These are phyloP conservation scores for Colletotrichum nymphaeae DNA, from an alignment of 2,329 filamentous ascomycete species.

Conservation along the genomic window DNA sequence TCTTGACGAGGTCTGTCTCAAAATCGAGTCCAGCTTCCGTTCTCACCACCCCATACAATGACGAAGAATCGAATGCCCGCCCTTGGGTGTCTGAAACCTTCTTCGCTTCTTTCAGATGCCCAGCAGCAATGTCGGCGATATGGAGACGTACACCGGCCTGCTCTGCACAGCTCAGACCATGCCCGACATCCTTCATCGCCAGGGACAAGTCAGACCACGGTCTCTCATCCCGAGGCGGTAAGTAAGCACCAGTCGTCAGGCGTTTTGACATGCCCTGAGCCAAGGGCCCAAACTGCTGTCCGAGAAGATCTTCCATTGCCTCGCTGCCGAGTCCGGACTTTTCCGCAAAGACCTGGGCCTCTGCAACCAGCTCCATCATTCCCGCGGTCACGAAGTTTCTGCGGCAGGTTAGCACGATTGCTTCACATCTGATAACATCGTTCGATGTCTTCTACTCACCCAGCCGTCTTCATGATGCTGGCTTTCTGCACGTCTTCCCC, in stretches of 20 bases:
- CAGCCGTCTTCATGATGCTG: slow-evolving; percentile 59
- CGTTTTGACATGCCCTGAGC: slow-evolving; percentile 50
- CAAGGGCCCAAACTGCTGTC: slow-evolving; percentile 51
- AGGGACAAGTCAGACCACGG: slow-evolving; percentile 61
- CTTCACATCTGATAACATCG: too few relatives aligned
- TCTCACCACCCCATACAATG: slow-evolving; percentile 61
- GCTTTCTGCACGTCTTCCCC: slow-evolving; percentile 56
- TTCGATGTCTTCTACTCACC: slow-evolving; percentile 41
- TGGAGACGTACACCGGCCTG: slow-evolving; percentile 51
- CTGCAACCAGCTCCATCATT: slow-evolving; percentile 60
- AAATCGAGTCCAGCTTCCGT: slow-evolving; percentile 55
- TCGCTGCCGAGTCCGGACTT: slow-evolving; percentile 53
- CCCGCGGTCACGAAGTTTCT: slow-evolving; percentile 62
- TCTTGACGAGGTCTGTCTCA: slow-evolving; percentile 50
- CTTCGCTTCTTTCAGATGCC: slow-evolving; percentile 56
- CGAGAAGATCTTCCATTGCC: slow-evolving; percentile 55
- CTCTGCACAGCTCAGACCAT: slow-evolving; percentile 57
- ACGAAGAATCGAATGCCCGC: slow-evolving; percentile 58
- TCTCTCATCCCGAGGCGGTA: slow-evolving; percentile 45
- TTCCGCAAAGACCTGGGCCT: slow-evolving; percentile 61
- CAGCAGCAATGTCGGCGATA: slow-evolving; percentile 55
- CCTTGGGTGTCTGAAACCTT: slow-evolving; percentile 46
- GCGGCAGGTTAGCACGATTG: fast-evolving
- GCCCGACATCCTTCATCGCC: slow-evolving; percentile 63
- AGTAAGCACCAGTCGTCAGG: slow-evolving; percentile 51